These are phyloP conservation scores for Cupressus sempervirens DNA, from an alignment of 75 land plant genomes.

Conservation along the genomic window DNA sequence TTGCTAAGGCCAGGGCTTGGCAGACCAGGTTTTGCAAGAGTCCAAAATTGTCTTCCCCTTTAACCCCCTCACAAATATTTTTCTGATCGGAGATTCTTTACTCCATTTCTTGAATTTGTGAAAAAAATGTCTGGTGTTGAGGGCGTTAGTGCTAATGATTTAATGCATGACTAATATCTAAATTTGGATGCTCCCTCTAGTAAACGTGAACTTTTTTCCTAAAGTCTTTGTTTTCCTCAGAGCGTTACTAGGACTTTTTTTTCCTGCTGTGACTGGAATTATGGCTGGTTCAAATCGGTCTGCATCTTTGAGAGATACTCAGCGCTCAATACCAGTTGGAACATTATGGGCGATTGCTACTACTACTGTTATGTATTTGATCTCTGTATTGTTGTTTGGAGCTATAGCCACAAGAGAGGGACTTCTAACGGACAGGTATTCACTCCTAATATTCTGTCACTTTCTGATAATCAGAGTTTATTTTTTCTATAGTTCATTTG, in stretches of 20 bases:
- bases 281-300: conserved; percentile 99
- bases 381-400: conserved; percentile 84
- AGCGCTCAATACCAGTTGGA: conserved; percentile 93
- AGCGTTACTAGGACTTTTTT: conserved; percentile 90
- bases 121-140: not conserved
- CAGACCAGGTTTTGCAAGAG: no score
- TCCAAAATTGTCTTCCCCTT: no score
- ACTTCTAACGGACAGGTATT: conserved; percentile 87
- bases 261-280: conserved; percentile 99
- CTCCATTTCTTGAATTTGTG: not conserved
- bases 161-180: not conserved
- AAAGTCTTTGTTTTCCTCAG: conserved; percentile 41
- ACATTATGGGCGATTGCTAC: conserved; percentile 87
- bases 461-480: not conserved
- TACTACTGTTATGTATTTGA: conserved; percentile 69
- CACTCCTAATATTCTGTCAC: not conserved
- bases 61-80: no score
- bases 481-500: not conserved
- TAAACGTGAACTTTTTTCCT: not conserved
- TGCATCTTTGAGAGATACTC: conserved; percentile 91
- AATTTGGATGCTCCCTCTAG: not conserved
- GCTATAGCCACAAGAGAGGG: conserved; percentile 86
- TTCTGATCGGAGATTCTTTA: not conserved
- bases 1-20: no score
- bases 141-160: not conserved